Evolutionary conservation across 2,329 filamentous ascomycete species (phyloP).

Genomic region (Tolypocladium tropicale): DNA sequence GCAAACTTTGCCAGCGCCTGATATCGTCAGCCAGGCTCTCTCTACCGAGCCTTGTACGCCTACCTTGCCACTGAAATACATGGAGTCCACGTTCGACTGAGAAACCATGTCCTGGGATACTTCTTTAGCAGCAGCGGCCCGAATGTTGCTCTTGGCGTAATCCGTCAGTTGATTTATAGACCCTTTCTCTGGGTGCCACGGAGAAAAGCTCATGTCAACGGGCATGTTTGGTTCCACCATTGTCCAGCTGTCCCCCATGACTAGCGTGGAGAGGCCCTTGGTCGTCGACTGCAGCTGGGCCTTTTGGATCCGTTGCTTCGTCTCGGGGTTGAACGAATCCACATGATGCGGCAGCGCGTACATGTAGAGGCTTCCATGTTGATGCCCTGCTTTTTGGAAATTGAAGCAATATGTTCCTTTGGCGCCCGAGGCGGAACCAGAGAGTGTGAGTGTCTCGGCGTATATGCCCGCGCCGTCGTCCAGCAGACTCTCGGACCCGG

Average conservation of each 20-base stretch:
- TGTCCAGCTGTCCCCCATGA: constrained; percentile 65
- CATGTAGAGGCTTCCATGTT: constrained; percentile 58
- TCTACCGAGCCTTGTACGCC: constrained; percentile 2
- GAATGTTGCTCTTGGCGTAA: constrained; percentile 49
- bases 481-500: constrained; percentile 52
- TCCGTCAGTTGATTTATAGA: constrained; percentile 35
- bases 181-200: constrained; percentile 54
- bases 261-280: constrained; percentile 68
- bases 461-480: constrained; percentile 72
- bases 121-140: constrained; percentile 57
- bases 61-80: constrained; percentile 88
- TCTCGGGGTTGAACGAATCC: constrained; percentile 56
- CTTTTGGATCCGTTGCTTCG: constrained; percentile 37
- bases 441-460: constrained; percentile 51
- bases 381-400: constrained; percentile 62
- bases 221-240: constrained; percentile 69
- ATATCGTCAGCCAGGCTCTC: constrained; percentile 7
- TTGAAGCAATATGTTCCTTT: constrained; percentile 62
- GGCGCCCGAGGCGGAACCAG: constrained; percentile 48
- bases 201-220: constrained; percentile 62
- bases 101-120: constrained; percentile 63
- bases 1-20: constrained; percentile 69
- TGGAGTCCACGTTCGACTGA: constrained; percentile 68
- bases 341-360: constrained; percentile 83
- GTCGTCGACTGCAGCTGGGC: constrained; percentile 69